phyloP scores from a whole-genome alignment of 352 stramenopile species.

The Globisporangium splendens region DNA sequence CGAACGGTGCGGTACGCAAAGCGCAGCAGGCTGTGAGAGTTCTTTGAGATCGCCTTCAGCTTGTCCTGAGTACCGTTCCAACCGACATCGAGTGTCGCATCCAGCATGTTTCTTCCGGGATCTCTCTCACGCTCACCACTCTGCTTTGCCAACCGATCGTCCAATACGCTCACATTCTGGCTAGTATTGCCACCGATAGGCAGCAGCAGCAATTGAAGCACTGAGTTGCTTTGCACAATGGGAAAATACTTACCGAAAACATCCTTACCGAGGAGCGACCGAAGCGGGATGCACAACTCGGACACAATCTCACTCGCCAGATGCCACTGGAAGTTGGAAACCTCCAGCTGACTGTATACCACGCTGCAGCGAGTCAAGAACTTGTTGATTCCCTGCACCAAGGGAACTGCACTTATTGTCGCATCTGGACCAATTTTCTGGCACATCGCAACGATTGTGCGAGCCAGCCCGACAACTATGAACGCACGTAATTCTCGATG shows the following conservation, averaged over 20 bases:
- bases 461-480: conserved; percentile 54
- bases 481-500: conserved; percentile 57
- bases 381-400: conserved; percentile 49
- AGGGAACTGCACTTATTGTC: conserved; percentile 26
- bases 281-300: conserved; percentile 62
- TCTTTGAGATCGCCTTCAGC: conserved; percentile 2
- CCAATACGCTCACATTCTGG: conserved; percentile 6
- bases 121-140: not conserved
- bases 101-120: not conserved
- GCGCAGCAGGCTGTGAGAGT: conserved; percentile 41
- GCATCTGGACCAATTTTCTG: conserved; percentile 55
- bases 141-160: conserved; percentile 2
- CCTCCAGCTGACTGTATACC: conserved; percentile 71
- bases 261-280: conserved; percentile 45
- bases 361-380: conserved; percentile 66
- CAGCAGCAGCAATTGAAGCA: conserved; percentile 62
- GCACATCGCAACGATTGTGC: conserved; percentile 56
- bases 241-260: conserved; percentile 51
- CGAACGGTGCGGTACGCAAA: conserved; percentile 52
- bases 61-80: conserved; percentile 1
- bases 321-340: conserved; percentile 77
- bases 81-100: conserved; percentile 3
- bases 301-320: conserved; percentile 69
- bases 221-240: conserved; percentile 51
- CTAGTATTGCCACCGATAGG: conserved; percentile 28